Evolutionary conservation across 2,329 filamentous ascomycete species (phyloP).

Genomic region (Cladosporium colombiae): DNA sequence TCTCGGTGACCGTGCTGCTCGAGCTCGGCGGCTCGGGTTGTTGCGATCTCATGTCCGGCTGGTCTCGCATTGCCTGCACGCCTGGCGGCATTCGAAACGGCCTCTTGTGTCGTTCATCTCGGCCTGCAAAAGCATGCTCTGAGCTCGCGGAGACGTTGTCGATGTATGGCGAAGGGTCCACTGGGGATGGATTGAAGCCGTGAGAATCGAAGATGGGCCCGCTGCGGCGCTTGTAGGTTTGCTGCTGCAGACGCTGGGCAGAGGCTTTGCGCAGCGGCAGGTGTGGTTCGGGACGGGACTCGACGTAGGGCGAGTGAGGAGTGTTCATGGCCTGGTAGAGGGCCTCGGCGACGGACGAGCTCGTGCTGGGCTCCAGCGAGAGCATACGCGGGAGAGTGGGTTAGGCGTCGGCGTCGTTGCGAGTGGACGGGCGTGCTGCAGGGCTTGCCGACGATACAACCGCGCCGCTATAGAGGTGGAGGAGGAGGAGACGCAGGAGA

Average conservation of each 20-base stretch:
- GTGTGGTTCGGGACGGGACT: slow-evolving; percentile 41
- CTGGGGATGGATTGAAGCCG: slow-evolving; percentile 35
- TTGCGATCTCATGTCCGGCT: slow-evolving; percentile 21
- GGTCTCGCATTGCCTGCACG: slow-evolving; percentile 26
- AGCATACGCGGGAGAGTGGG: slow-evolving; percentile 6
- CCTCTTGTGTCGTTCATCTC: slow-evolving; percentile 28
- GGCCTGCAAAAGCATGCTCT: slow-evolving; percentile 38
- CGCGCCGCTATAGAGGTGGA: slow-evolving; percentile 5
- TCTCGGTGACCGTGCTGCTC: slow-evolving; percentile 17
- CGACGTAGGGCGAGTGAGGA: slow-evolving; percentile 2
- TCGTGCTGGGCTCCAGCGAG: slow-evolving; percentile 22
- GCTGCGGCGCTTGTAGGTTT: slow-evolving; percentile 28
- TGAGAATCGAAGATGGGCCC: slow-evolving; percentile 33
- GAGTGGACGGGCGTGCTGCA: slow-evolving; percentile 13
- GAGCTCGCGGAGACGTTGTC: slow-evolving; percentile 36
- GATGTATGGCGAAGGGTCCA: slow-evolving; percentile 32
- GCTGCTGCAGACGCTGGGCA: slow-evolving; percentile 42
- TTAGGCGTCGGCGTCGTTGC: neutral
- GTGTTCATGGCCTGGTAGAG: slow-evolving; percentile 33
- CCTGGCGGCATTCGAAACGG: slow-evolving; percentile 34
- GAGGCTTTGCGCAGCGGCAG: slow-evolving; percentile 44
- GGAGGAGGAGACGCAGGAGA: neutral
- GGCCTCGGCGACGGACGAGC: slow-evolving; percentile 29
- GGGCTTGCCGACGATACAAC: slow-evolving; percentile 11
- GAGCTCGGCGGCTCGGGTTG: slow-evolving; percentile 23